These are phyloP conservation scores for Salix exigua DNA, from an alignment of 345 rosid species.

Conservation along the genomic window DNA sequence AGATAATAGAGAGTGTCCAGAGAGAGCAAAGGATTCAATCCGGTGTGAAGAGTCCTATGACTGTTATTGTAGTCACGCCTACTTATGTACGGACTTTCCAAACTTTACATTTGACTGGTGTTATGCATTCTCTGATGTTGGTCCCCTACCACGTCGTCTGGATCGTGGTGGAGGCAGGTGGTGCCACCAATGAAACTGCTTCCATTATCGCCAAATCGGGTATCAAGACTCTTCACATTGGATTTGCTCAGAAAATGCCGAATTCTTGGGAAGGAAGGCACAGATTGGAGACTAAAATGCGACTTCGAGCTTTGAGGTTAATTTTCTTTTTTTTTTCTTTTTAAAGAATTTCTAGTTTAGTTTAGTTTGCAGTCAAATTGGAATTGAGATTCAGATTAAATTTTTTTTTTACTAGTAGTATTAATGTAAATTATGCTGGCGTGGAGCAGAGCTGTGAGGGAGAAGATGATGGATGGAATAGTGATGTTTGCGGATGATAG, in stretches of 20 bases:
- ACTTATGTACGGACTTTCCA: slow-evolving; percentile 95
- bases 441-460: slow-evolving; percentile 61
- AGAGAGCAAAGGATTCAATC: slow-evolving; percentile 74
- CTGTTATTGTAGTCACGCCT: slow-evolving; percentile 73
- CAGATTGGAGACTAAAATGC: slow-evolving; percentile 72
- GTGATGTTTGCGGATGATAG: slow-evolving; percentile 96
- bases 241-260: slow-evolving; percentile 64
- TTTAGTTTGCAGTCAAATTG: not conserved
- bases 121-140: slow-evolving; percentile 89
- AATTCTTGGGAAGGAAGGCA: slow-evolving; percentile 72
- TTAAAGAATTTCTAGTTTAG: not conserved
- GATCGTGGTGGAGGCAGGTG: slow-evolving; percentile 97
- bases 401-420: not conserved
- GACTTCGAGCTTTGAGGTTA: slow-evolving; percentile 75
- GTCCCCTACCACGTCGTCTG: slow-evolving; percentile 82
- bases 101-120: slow-evolving; percentile 81
- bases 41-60: slow-evolving; percentile 63
- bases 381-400: not conserved
- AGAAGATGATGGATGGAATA: slow-evolving; percentile 88
- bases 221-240: slow-evolving; percentile 57
- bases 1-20: slow-evolving; percentile 84
- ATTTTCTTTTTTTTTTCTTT: not conserved
- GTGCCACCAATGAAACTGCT: slow-evolving; percentile 70
- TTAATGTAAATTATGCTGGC: slow-evolving; percentile 14
- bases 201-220: slow-evolving; percentile 62